Conservation (phyloP, 345 rosid genomes). For the Lagerstroemia speciosa region DNA sequence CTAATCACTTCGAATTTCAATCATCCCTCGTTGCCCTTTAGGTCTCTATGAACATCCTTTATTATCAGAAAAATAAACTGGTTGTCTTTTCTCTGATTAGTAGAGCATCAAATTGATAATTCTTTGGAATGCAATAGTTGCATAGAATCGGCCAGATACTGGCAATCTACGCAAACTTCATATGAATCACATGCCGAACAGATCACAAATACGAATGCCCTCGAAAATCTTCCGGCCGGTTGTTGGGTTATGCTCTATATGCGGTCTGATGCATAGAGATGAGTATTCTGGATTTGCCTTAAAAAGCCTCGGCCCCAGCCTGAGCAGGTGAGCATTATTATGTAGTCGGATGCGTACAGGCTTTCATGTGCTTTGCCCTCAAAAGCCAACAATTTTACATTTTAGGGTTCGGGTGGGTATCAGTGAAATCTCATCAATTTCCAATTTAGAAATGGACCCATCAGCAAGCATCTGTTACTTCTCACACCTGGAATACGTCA, state of each 20-base stretch:
- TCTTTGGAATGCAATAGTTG: no score
- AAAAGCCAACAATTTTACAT: slow-evolving; percentile 2
- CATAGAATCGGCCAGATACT: no score
- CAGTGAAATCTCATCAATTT: background rate
- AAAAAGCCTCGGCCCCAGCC: background rate
- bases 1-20: no score
- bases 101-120: no score
- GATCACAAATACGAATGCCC: no score
- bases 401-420: background rate
- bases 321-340: background rate
- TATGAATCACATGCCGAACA: no score
- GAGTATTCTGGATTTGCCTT: background rate
- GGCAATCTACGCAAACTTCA: no score
- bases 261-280: background rate
- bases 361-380: slow-evolving; percentile 10
- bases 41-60: no score
- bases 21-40: background rate
- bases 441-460: background rate
- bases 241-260: background rate
- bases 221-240: no score
- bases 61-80: no score
- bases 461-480: background rate
- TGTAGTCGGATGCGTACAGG: slow-evolving; percentile 3
- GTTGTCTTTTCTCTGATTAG: no score
- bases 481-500: no score